Conservation (phyloP, 1,139 yeast species). For the Kodamaea derodonti region DNA sequence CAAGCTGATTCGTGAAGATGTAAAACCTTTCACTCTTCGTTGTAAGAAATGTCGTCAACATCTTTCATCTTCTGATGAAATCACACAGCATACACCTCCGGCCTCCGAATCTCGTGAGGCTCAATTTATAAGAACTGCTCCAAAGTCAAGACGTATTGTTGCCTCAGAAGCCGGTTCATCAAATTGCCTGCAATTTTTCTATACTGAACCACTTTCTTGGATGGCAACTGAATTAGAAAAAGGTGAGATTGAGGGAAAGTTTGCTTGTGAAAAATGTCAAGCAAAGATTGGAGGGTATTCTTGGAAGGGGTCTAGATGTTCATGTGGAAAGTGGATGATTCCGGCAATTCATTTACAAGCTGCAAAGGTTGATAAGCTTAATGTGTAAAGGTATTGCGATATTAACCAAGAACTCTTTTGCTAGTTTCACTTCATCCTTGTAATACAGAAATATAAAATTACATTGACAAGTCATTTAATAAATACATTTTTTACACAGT, state of each 20-base stretch:
- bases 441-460: too few relatives aligned
- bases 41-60: conserved; percentile 68
- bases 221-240: conserved; percentile 75
- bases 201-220: conserved; percentile 86
- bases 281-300: conserved; percentile 85
- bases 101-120: conserved; percentile 57
- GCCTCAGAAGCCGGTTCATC: conserved; percentile 50
- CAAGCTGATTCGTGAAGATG: conserved; percentile 13
- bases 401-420: too few relatives aligned
- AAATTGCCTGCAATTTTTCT: conserved; percentile 73
- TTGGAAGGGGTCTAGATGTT: conserved; percentile 94
- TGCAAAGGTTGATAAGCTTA: conserved; percentile 72
- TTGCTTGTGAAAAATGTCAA: conserved; percentile 78
- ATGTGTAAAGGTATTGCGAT: background rate
- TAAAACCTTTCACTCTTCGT: conserved; percentile 39
- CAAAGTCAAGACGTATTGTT: conserved; percentile 54
- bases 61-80: conserved; percentile 46
- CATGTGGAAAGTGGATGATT: conserved; percentile 94
- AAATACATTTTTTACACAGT: too few relatives aligned
- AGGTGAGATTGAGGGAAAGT: conserved; percentile 78
- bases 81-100: conserved; percentile 62
- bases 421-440: too few relatives aligned
- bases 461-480: too few relatives aligned
- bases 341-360: conserved; percentile 85
- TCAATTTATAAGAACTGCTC: conserved; percentile 58